Percentiles rank a stretch among this genome's conserved stretches.
These are phyloP conservation scores for Fonsecaea monophora DNA, from an alignment of 2,329 filamentous ascomycete genomes.

Conservation along the genomic window DNA sequence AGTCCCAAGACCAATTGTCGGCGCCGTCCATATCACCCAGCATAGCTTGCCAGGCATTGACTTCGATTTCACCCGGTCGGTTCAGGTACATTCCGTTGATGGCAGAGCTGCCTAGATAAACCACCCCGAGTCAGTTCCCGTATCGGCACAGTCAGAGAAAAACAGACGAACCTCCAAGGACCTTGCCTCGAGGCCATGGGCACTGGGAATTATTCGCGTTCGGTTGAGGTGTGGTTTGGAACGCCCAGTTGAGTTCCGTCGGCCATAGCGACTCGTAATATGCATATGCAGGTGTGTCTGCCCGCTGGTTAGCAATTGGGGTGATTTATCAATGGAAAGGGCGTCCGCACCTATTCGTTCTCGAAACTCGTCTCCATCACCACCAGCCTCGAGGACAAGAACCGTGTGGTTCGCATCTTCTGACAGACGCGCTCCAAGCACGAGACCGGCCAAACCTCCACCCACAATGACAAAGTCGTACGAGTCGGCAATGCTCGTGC, in stretches of 20 bases:
- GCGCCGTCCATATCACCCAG: conserved; percentile 47
- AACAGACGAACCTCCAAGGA: conserved; percentile 42
- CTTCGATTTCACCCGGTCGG: conserved; percentile 44
- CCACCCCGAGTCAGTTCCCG: conserved; percentile 9
- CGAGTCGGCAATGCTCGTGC: conserved; percentile 39
- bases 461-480: conserved; percentile 46
- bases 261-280: conserved; percentile 48
- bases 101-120: conserved; percentile 44
- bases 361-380: conserved; percentile 45
- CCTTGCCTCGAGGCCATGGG: conserved; percentile 47
- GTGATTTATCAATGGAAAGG: conserved; percentile 2
- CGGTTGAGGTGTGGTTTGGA: conserved; percentile 43
- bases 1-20: conserved; percentile 47
- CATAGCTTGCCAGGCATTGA: conserved; percentile 46
- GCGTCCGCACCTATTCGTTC: conserved; percentile 44
- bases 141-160: neutral
- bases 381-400: conserved; percentile 45
- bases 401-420: conserved; percentile 46
- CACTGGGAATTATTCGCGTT: conserved; percentile 44
- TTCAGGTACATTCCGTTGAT: conserved; percentile 49
- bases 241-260: conserved; percentile 47
- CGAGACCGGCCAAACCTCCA: conserved; percentile 44
- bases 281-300: conserved; percentile 46
- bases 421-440: conserved; percentile 43
- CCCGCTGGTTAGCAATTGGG: conserved; percentile 18